phyloP scores from a whole-genome alignment of 2,329 filamentous ascomycete genomes.

The Botrytis medusae region DNA sequence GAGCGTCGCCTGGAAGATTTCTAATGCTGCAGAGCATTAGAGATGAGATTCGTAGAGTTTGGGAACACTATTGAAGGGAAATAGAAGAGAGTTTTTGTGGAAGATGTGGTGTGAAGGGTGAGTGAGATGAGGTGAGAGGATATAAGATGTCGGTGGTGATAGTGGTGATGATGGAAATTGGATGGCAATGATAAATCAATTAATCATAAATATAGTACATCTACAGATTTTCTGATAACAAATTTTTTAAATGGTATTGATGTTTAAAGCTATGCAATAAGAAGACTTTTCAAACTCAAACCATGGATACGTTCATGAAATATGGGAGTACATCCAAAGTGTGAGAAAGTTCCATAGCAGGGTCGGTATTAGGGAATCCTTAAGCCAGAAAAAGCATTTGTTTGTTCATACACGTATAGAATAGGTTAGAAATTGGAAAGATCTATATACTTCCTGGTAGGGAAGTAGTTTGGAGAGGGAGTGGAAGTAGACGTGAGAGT shows the following conservation, averaged over 20 bases:
- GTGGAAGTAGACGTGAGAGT: too few species aligned
- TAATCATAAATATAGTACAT: neutral
- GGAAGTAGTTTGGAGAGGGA: neutral
- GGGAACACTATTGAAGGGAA: rapidly evolving
- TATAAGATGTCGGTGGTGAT: too few species aligned
- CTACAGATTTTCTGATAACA: rapidly evolving
- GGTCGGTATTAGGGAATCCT: neutral
- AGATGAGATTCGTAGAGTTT: rapidly evolving
- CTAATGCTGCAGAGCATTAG: neutral
- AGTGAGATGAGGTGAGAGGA: too few species aligned
- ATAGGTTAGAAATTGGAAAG: neutral
- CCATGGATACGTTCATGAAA: neutral
- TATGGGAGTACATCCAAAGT: neutral
- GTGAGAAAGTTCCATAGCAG: neutral
- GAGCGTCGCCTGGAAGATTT: neutral
- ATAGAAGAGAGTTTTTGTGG: neutral
- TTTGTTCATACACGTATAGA: neutral
- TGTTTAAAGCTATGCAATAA: neutral
- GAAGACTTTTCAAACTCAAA: too few species aligned
- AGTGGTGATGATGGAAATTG: neutral
- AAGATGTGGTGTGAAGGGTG: neutral
- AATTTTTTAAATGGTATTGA: neutral
- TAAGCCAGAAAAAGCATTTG: rapidly evolving
- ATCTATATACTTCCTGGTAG: neutral
- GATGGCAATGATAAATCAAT: neutral